A percentile compares a stretch with the other conserved stretches of the same genome.
These are phyloP conservation scores for Fusarium chlamydosporum DNA, from an alignment of 2,329 filamentous ascomycete species.

Conservation along the genomic window DNA sequence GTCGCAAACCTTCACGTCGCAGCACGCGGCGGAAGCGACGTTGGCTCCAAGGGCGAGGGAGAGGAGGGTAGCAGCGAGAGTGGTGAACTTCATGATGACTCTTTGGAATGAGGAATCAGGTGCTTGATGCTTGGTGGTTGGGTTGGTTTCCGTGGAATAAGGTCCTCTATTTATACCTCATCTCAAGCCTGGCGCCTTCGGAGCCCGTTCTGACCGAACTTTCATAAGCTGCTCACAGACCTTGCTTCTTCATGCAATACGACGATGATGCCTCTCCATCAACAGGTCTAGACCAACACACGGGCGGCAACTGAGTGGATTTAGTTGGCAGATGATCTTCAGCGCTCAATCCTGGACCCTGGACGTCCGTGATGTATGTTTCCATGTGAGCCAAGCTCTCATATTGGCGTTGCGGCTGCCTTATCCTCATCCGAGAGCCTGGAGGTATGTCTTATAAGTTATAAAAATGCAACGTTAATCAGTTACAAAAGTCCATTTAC, in stretches of 20 bases:
- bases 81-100: conserved; percentile 6
- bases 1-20: not conserved
- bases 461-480: no score
- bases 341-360: not conserved
- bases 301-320: not conserved
- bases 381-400: not conserved
- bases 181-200: no score
- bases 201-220: not conserved
- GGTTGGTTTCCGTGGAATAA: no score
- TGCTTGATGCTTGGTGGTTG: no score
- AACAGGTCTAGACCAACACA: not conserved
- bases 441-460: no score
- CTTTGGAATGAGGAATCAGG: not conserved
- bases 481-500: no score
- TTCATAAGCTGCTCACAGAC: not conserved
- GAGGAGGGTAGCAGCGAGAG: not conserved
- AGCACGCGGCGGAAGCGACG: not conserved
- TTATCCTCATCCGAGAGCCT: no score
- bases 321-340: not conserved
- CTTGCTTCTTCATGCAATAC: not conserved
- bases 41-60: not conserved
- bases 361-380: not conserved
- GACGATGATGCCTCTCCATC: not conserved
- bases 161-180: conserved; percentile 3
- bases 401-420: not conserved